Conservation (phyloP, 257 asterid species). For the Eustoma russellianum region DNA sequence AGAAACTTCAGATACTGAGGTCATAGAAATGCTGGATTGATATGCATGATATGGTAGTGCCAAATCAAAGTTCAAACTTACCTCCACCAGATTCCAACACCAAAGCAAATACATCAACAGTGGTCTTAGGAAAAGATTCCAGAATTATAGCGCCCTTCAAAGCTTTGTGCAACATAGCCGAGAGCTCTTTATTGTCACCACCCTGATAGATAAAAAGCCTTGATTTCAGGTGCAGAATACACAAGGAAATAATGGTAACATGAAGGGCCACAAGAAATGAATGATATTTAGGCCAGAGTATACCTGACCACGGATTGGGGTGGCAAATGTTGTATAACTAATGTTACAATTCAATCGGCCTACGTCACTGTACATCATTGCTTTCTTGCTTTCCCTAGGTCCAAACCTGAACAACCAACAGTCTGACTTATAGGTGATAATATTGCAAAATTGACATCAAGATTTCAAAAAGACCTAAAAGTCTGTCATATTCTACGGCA, state of each 20-base stretch:
- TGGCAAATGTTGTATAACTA: conserved; percentile 73
- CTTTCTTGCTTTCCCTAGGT: conserved; percentile 97
- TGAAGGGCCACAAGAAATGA: conserved; percentile 3
- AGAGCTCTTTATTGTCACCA: conserved; percentile 68
- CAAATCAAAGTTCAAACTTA: conserved; percentile 29
- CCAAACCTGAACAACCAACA: conserved; percentile 47
- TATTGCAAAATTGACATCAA: neutral
- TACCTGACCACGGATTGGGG: conserved; percentile 74
- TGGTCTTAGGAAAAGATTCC: conserved; percentile 88
- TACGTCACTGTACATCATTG: conserved; percentile 80
- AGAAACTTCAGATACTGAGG: too few relatives aligned
- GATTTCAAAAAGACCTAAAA: conserved; percentile 15
- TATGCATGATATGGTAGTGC: too few relatives aligned
- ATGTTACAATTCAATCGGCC: conserved; percentile 90
- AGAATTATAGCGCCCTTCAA: conserved; percentile 86
- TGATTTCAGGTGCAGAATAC: conserved; percentile 5
- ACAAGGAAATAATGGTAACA: conserved; percentile 1
- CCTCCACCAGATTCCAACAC: conserved; percentile 99
- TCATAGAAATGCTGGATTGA: too few relatives aligned
- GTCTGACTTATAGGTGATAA: neutral
- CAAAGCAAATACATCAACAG: conserved; percentile 96
- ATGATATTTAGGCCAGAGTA: conserved; percentile 5
- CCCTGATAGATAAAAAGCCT: conserved; percentile 28
- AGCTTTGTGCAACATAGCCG: conserved; percentile 88
- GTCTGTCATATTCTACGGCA: neutral